phyloP scores from a whole-genome alignment of 73 alveolate genomes.

The Tetrahymena malaccensis region DNA sequence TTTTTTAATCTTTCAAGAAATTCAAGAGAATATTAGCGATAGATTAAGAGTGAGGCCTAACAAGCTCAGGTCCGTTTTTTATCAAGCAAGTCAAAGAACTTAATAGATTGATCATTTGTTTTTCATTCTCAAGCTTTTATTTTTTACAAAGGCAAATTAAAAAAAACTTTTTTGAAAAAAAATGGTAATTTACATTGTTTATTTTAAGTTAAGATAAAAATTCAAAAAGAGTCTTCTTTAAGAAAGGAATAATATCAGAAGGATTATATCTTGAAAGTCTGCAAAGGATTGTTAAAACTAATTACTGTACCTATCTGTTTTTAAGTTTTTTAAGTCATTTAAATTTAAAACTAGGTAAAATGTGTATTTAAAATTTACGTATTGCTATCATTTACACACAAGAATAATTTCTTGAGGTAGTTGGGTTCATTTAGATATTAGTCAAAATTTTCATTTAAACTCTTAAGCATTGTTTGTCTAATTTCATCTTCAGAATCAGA shows the following conservation, averaged over 20 bases:
- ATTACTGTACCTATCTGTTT: constrained; percentile 57
- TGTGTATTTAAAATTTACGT: neutral
- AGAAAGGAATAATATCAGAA: constrained; percentile 56
- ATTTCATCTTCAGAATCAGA: constrained; percentile 71
- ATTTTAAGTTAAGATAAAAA: constrained; percentile 45
- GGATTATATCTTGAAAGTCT: constrained; percentile 63
- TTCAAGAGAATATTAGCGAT: constrained; percentile 44
- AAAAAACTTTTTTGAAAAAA: neutral
- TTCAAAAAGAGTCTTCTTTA: constrained; percentile 54
- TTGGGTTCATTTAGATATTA: constrained; percentile 53
- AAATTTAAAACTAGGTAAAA: neutral
- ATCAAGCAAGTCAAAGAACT: constrained; percentile 11
- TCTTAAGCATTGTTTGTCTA: constrained; percentile 66
- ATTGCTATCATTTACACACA: constrained; percentile 62
- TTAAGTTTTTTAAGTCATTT: neutral
- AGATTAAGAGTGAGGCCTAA: constrained; percentile 51
- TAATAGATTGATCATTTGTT: constrained; percentile 8
- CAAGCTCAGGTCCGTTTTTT: constrained; percentile 27
- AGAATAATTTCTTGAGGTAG: constrained; percentile 54
- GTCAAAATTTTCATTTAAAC: constrained; percentile 67
- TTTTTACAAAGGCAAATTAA: too few species aligned
- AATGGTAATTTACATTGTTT: constrained; percentile 12
- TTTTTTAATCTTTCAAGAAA: constrained; percentile 48
- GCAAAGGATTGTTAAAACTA: constrained; percentile 61
- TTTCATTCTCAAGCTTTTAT: constrained; percentile 9